These are phyloP conservation scores for Rhodocollybia butyracea DNA, from an alignment of 768 basidiomycete species.

Conservation along the genomic window DNA sequence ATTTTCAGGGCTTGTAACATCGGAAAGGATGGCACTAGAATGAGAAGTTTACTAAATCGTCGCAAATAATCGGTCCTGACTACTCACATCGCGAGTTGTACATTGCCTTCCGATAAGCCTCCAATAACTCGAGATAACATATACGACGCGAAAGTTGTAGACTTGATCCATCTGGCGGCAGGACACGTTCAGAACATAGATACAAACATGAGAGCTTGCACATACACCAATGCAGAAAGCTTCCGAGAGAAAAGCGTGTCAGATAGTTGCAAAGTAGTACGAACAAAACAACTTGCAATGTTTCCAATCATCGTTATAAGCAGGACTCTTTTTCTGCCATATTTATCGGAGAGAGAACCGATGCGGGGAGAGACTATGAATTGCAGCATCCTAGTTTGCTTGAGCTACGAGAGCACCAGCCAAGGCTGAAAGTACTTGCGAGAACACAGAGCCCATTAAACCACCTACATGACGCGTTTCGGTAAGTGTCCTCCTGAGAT, in stretches of 20 bases:
- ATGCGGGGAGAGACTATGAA: conserved; percentile 82
- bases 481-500: not conserved
- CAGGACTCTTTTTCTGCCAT: conserved; percentile 83
- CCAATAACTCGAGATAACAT: conserved; percentile 89
- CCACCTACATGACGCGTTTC: conserved; percentile 53
- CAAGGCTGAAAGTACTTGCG: conserved; percentile 48
- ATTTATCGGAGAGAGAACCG: conserved; percentile 82
- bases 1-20: conserved; percentile 76
- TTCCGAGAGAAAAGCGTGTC: no score
- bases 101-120: conserved; percentile 95
- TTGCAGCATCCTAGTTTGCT: conserved; percentile 65
- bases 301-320: conserved; percentile 92
- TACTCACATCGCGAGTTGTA: conserved; percentile 89
- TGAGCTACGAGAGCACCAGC: conserved; percentile 28
- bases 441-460: conserved; percentile 91
- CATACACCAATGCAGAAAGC: conserved; percentile 83
- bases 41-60: conserved; percentile 1
- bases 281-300: no score
- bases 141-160: conserved; percentile 87
- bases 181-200: not conserved
- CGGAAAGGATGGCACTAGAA: conserved; percentile 85
- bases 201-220: conserved; percentile 11
- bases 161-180: conserved; percentile 73
- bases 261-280: no score
- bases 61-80: not conserved